Conservation (phyloP, 208 protist genomes). For the Lotmaria passim region DNA sequence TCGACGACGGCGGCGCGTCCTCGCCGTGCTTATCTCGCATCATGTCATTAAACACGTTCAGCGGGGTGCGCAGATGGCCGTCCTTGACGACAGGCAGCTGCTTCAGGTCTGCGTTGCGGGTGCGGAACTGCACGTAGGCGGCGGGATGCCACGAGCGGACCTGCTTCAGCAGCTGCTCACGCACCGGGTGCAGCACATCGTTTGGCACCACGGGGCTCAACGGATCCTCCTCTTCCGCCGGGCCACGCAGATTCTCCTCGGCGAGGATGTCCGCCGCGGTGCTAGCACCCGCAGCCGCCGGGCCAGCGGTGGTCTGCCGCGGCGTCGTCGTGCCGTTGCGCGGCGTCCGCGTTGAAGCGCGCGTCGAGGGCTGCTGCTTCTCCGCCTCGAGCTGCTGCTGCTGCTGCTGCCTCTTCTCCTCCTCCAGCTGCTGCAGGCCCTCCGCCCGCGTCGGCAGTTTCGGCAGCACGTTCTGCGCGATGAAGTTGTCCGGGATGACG, state of each 20-base stretch:
- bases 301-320: slow-evolving; percentile 1
- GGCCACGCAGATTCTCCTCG: slow-evolving; percentile 40
- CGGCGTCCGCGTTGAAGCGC: slow-evolving; percentile 33
- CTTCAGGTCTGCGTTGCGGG: slow-evolving; percentile 46
- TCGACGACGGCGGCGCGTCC: slow-evolving; percentile 32
- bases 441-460: slow-evolving; percentile 62
- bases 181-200: slow-evolving; percentile 62
- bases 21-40: slow-evolving; percentile 64
- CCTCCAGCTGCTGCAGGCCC: slow-evolving; percentile 56
- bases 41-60: slow-evolving; percentile 79
- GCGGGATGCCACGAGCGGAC: slow-evolving; percentile 44
- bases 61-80: slow-evolving; percentile 67
- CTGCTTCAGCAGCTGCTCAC: slow-evolving; percentile 59
- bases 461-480: slow-evolving; percentile 63
- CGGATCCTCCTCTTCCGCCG: slow-evolving; percentile 74
- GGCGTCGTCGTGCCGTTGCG: slow-evolving; percentile 38
- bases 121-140: slow-evolving; percentile 53
- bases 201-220: slow-evolving; percentile 58
- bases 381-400: slow-evolving; percentile 33
- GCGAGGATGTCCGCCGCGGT: slow-evolving; percentile 37
- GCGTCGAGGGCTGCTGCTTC: slow-evolving; percentile 38
- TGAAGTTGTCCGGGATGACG: slow-evolving; percentile 58
- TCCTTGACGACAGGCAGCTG: slow-evolving; percentile 70
- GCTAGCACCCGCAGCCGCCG: slow-evolving; percentile 1
- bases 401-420: slow-evolving; percentile 47